Base-by-base conservation (phyloP, 2,329 filamentous ascomycete species). In the Botrytis squamosa region DNA sequence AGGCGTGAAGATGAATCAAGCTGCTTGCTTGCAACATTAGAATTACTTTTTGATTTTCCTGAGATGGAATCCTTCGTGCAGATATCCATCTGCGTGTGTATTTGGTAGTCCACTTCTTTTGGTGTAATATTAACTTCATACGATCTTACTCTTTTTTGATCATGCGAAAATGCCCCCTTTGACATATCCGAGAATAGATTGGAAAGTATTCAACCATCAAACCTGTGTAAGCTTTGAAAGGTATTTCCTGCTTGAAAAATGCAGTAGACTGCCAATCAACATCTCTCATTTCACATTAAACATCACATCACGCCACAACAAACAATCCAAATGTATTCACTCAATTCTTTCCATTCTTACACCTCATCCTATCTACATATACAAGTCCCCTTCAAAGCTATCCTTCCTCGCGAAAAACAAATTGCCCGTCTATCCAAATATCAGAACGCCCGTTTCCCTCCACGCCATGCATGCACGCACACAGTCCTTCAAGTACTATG, bases 21-120 rank as follows among this genome's bases (percentile, higher is more conserved):
- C 42, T 25, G 52, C 42, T 64, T 38, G 40, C 59, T 64, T 70
- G 40, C 68, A 70, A 46, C 49, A 64, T 49, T 70, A 70, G 68
- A 70, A 46, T 25, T 62, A 38, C 8, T 40, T 29, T 68, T 64
- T 64, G 12, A 36, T 63, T 63, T 49, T 29, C 55, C 18, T 16
- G 49, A 69, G 38, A 42, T 29, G 65, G 38, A 33, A 33, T 25
- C 12, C 12, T 22, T 57, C n/a, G 8, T 16, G 49, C 25, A 57
- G 10, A 69, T 44, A 42, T 57, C 59, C 1, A 40, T 57, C 49
- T 68, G 49, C 49, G 4, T 29, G 33, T 57, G 66, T 57, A 69
- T 44, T 42, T 44, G 18, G 49, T 57, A 69, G 49, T 59, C 49
- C 36, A 4, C 33, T 44, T 57, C 38, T 57, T 33, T 69, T n/a